phyloP scores from a whole-genome alignment of 371 early-diverging fungal species.

The Mortierella sp. region DNA sequence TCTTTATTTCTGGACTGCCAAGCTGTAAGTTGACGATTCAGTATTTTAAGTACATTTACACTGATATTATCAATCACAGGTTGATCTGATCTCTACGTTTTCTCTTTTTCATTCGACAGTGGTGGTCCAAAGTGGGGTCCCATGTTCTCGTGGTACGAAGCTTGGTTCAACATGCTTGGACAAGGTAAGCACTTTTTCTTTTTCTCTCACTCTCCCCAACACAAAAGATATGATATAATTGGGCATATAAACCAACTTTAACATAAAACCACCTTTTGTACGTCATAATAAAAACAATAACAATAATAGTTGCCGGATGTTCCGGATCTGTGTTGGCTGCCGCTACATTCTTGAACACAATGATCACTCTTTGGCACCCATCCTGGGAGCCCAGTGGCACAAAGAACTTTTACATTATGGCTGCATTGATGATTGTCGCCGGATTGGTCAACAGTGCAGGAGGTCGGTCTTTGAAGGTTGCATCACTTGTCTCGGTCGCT shows the following conservation, averaged over 20 bases:
- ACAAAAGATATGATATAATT: too few species aligned
- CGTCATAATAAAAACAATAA: too few species aligned
- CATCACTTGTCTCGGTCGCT: background rate
- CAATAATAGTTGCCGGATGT: slow-evolving; percentile 41
- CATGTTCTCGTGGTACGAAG: slow-evolving; percentile 72
- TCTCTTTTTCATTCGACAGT: slow-evolving; percentile 5
- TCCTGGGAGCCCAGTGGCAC: slow-evolving; percentile 58
- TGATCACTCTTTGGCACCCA: slow-evolving; percentile 46
- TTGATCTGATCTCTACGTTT: background rate
- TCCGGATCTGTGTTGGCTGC: slow-evolving; percentile 65
- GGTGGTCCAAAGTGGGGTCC: slow-evolving; percentile 64
- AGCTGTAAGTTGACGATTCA: slow-evolving; percentile 56
- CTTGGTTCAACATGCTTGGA: slow-evolving; percentile 77
- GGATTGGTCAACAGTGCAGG: slow-evolving; percentile 51
- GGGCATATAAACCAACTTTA: too few species aligned
- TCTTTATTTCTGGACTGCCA: slow-evolving; percentile 76
- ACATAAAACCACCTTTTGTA: slow-evolving; percentile 19
- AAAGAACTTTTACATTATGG: slow-evolving; percentile 44
- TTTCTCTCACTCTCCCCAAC: too few species aligned
- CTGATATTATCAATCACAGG: too few species aligned
- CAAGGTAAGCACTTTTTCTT: slow-evolving; percentile 39
- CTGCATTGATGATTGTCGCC: slow-evolving; percentile 32
- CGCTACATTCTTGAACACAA: slow-evolving; percentile 66
- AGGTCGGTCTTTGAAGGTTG: slow-evolving; percentile 63
- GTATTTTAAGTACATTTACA: too few species aligned